Conservation (phyloP, 371 early-diverging fungal species). For the Apophysomyces variabilis region DNA sequence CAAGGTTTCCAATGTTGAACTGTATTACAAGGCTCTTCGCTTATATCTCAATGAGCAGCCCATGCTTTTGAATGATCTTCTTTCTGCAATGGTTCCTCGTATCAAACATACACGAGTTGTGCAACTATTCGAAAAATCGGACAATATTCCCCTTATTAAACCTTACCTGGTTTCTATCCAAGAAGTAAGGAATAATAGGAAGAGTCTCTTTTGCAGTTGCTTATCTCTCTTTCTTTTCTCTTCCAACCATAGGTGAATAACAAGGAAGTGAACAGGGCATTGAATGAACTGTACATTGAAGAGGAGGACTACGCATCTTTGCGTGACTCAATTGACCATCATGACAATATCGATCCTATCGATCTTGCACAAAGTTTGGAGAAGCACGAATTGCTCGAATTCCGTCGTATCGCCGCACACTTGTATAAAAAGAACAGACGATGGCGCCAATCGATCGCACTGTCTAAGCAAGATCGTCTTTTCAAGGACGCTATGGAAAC, state of each 20-base stretch:
- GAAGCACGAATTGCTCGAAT: conserved; percentile 94
- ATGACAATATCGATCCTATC: conserved; percentile 92
- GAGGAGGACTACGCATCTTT: conserved; percentile 93
- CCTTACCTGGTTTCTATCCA: conserved; percentile 92
- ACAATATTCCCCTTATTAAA: conserved; percentile 95
- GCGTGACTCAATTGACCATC: conserved; percentile 89
- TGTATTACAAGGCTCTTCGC: conserved; percentile 95
- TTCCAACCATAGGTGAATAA: conserved; percentile 65
- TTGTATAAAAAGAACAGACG: conserved; percentile 94
- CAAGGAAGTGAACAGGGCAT: conserved; percentile 91
- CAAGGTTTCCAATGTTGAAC: conserved; percentile 95
- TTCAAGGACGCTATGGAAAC: conserved; percentile 98
- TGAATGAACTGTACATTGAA: conserved; percentile 95
- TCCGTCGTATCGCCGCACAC: conserved; percentile 95
- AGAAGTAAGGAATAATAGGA: conserved; percentile 42
- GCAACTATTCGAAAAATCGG: conserved; percentile 93
- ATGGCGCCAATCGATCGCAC: conserved; percentile 92
- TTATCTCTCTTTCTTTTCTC: background rate
- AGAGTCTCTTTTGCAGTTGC: no score
- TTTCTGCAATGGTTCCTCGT: conserved; percentile 84
- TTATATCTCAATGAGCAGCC: conserved; percentile 97
- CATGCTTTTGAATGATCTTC: conserved; percentile 86
- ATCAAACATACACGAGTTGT: conserved; percentile 98
- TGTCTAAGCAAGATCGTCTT: conserved; percentile 94
- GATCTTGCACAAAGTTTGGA: conserved; percentile 90